A percentile compares a stretch with the other conserved stretches of the same genome.
These are phyloP conservation scores for Hymenoscyphus albidus DNA, from an alignment of 2,329 filamentous ascomycete genomes.

Conservation along the genomic window DNA sequence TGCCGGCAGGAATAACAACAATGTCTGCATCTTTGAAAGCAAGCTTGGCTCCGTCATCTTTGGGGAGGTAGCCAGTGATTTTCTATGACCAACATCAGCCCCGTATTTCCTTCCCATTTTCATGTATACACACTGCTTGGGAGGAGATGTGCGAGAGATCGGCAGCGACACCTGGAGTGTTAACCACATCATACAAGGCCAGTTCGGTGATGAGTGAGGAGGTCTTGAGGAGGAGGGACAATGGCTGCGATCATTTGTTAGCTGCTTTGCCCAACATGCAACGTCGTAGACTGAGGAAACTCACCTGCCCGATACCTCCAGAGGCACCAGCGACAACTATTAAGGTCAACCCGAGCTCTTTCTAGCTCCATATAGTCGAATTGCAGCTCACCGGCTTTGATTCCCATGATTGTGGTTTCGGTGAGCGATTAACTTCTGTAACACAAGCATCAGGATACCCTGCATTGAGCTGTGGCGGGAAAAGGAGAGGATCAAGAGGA, in stretches of 20 bases:
- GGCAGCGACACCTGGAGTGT: slow-evolving; percentile 92
- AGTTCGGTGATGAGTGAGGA: slow-evolving; percentile 86
- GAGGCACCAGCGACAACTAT: slow-evolving; percentile 87
- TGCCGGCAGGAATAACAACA: slow-evolving; percentile 94
- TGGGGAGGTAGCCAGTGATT: slow-evolving; percentile 82
- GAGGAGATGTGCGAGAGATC: slow-evolving; percentile 98
- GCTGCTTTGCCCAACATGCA: slow-evolving; percentile 10
- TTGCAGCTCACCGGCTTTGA: slow-evolving; percentile 54
- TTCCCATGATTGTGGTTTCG: slow-evolving; percentile 43
- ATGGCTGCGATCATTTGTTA: slow-evolving; percentile 56
- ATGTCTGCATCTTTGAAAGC: slow-evolving; percentile 93
- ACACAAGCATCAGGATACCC: slow-evolving; percentile 24
- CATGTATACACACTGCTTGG: slow-evolving; percentile 60
- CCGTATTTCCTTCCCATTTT: slow-evolving; percentile 32
- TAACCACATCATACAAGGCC: slow-evolving; percentile 98
- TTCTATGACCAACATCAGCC: slow-evolving; percentile 52
- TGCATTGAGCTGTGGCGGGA: slow-evolving; percentile 17
- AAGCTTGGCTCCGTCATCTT: slow-evolving; percentile 77
- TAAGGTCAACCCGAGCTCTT: slow-evolving; percentile 12
- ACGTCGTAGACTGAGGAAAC: neutral
- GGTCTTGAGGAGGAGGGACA: slow-evolving; percentile 94
- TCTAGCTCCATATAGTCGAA: neutral
- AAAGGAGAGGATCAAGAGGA: neutral
- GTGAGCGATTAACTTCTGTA: slow-evolving; percentile 18
- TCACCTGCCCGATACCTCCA: slow-evolving; percentile 81